phyloP scores from a whole-genome alignment of 1,284 basidiomycete genomes.

The Sporisorium iseilematis-ciliati region DNA sequence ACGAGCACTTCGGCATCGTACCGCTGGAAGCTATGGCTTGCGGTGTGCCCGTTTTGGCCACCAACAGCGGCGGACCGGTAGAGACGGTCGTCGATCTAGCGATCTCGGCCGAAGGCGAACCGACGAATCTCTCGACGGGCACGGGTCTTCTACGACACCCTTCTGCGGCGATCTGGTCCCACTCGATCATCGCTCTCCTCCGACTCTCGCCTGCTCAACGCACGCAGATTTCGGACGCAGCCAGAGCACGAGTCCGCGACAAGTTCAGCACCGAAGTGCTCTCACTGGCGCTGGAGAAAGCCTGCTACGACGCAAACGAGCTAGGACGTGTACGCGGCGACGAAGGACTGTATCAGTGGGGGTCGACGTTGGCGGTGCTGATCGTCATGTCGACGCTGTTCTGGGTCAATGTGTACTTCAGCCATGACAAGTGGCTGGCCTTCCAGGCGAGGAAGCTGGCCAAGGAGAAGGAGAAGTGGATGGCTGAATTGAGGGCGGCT shows the following conservation, averaged over 20 bases:
- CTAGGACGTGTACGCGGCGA: slow-evolving; percentile 45
- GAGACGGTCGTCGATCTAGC: slow-evolving; percentile 82
- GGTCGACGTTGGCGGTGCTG: slow-evolving; percentile 31
- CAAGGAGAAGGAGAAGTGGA: slow-evolving; percentile 40
- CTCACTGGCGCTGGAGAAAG: slow-evolving; percentile 44
- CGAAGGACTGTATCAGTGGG: slow-evolving; percentile 59
- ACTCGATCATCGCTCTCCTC: slow-evolving; percentile 42
- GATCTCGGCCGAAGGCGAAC: slow-evolving; percentile 38
- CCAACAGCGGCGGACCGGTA: slow-evolving; percentile 88
- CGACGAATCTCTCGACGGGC: slow-evolving; percentile 34
- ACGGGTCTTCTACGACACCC: slow-evolving; percentile 57
- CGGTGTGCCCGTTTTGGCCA: slow-evolving; percentile 88
- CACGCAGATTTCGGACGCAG: slow-evolving; percentile 10
- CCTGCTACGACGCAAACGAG: slow-evolving; percentile 44
- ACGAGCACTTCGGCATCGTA: slow-evolving; percentile 97
- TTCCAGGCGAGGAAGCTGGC: slow-evolving; percentile 38
- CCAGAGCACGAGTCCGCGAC: slow-evolving; percentile 29
- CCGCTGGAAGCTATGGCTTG: slow-evolving; percentile 95
- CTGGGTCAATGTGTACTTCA: slow-evolving; percentile 46
- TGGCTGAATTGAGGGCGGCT: slow-evolving; percentile 18
- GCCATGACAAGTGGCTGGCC: slow-evolving; percentile 45
- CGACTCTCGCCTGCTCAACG: slow-evolving; percentile 22
- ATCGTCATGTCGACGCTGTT: slow-evolving; percentile 45
- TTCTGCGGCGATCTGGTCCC: slow-evolving; percentile 47
- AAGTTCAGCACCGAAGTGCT: slow-evolving; percentile 51